These are phyloP conservation scores for Lactarius indigo DNA, from an alignment of 768 basidiomycete species.

Conservation along the genomic window DNA sequence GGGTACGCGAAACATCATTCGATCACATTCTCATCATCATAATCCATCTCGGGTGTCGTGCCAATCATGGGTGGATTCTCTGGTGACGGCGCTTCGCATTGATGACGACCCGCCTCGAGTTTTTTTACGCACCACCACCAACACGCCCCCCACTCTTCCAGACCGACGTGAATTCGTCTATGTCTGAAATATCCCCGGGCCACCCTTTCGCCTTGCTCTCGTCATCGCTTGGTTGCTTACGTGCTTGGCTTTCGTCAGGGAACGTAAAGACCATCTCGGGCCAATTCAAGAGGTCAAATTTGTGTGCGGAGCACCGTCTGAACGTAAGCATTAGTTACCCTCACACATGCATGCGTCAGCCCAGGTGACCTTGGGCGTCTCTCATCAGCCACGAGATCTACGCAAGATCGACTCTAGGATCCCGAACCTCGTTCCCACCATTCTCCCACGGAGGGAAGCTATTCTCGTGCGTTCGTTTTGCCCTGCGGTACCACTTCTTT, in stretches of 20 bases:
- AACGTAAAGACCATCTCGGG: constrained; percentile 85
- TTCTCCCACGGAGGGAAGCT: constrained; percentile 83
- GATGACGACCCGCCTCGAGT: constrained; percentile 15
- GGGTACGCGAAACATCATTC: constrained; percentile 41
- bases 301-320: constrained; percentile 82
- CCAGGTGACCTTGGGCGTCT: constrained; percentile 25
- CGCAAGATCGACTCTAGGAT: constrained; percentile 94
- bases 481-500: background rate
- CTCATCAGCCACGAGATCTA: constrained; percentile 80
- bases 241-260: constrained; percentile 42
- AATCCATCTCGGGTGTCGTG: constrained; percentile 20
- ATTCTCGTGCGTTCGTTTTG: constrained; percentile 59
- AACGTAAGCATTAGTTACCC: constrained; percentile 59
- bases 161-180: constrained; percentile 1
- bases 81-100: background rate
- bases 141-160: constrained; percentile 11
- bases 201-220: constrained; percentile 15
- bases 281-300: constrained; percentile 85
- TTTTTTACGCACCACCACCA: constrained; percentile 15
- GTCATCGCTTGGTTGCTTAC: constrained; percentile 25
- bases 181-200: constrained; percentile 1
- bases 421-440: constrained; percentile 92
- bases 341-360: background rate
- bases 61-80: constrained; percentile 29
- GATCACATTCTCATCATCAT: constrained; percentile 10